These are phyloP conservation scores for Rhamnella rubrinervis DNA, from an alignment of 331 rosid genomes.

Conservation along the genomic window DNA sequence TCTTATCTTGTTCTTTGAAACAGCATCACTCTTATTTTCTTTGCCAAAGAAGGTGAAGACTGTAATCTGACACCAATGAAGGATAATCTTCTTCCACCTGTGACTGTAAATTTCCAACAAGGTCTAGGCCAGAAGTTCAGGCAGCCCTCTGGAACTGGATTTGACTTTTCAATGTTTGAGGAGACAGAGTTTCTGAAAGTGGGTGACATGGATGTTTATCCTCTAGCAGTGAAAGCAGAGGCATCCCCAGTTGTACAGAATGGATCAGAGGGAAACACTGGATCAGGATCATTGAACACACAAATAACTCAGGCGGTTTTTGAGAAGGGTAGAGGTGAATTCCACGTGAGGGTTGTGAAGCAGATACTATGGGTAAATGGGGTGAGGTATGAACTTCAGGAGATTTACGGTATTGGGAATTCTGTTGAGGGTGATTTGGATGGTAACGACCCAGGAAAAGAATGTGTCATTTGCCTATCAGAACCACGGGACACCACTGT, in stretches of 20 bases:
- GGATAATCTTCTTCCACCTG: conserved; percentile 57
- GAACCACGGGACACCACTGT: conserved; percentile 94
- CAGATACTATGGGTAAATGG: conserved; percentile 90
- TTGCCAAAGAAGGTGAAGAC: conserved; percentile 84
- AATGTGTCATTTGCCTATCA: conserved; percentile 95
- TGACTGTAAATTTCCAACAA: conserved; percentile 67
- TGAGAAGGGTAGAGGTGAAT: conserved; percentile 86
- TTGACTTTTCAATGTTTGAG: conserved; percentile 63
- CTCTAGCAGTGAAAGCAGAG: conserved; percentile 86
- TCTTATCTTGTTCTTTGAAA: conserved; percentile 29
- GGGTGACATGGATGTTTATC: conserved; percentile 61
- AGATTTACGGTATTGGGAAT: conserved; percentile 93
- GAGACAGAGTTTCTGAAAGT: conserved; percentile 67
- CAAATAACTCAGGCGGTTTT: conserved; percentile 92
- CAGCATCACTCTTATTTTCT: conserved; percentile 82
- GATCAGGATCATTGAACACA: conserved; percentile 47
- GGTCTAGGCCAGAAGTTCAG: conserved; percentile 94
- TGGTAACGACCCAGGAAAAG: conserved; percentile 90
- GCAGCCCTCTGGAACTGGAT: conserved; percentile 78
- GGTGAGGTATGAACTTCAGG: conserved; percentile 89
- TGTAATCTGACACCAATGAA: conserved; percentile 67
- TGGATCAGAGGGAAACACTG: conserved; percentile 53
- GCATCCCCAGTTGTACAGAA: conserved; percentile 43
- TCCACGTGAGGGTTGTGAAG: conserved; percentile 72
- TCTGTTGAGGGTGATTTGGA: conserved; percentile 81